Evolutionary conservation across 129 eudicot genomes (phyloP).

Genomic region (Escallonia rubra): DNA sequence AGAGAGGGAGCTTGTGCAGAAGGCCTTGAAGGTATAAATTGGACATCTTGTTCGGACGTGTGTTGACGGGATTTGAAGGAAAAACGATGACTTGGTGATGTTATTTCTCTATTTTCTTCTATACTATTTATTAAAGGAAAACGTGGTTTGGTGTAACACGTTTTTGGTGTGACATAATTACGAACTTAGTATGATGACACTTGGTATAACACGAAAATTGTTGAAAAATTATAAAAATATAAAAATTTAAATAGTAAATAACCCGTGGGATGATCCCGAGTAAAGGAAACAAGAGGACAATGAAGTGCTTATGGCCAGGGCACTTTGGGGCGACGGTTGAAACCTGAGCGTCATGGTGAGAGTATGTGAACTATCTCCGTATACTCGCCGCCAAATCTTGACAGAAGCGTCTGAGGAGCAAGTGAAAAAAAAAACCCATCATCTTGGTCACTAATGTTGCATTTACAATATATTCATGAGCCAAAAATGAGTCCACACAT

Average conservation of each 20-base stretch:
- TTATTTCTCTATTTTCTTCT: no score
- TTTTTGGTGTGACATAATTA: no score
- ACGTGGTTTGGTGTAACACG: no score
- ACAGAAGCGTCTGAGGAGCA: slow-evolving; percentile 66
- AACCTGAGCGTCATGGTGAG: slow-evolving; percentile 39
- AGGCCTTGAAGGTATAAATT: slow-evolving; percentile 18
- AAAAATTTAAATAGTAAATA: no score
- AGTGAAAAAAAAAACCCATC: slow-evolving; percentile 50
- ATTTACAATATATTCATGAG: slow-evolving; percentile 57
- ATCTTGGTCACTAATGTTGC: slow-evolving; percentile 39
- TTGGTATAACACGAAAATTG: no score
- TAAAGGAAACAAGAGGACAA: slow-evolving; percentile 31
- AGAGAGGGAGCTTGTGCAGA: background rate
- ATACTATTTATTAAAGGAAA: no score
- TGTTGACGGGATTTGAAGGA: no score
- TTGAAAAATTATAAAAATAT: no score
- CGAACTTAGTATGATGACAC: no score
- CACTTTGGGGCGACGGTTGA: slow-evolving; percentile 43
- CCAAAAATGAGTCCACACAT: slow-evolving; percentile 61
- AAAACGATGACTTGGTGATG: no score
- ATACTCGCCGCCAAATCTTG: slow-evolving; percentile 57
- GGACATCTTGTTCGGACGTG: slow-evolving; percentile 6
- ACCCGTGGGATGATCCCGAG: slow-evolving; percentile 72
- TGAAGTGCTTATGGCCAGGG: slow-evolving; percentile 34
- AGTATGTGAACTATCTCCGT: slow-evolving; percentile 34